phyloP scores from a whole-genome alignment of 208 protist species.

The Leishmania mexicana region DNA sequence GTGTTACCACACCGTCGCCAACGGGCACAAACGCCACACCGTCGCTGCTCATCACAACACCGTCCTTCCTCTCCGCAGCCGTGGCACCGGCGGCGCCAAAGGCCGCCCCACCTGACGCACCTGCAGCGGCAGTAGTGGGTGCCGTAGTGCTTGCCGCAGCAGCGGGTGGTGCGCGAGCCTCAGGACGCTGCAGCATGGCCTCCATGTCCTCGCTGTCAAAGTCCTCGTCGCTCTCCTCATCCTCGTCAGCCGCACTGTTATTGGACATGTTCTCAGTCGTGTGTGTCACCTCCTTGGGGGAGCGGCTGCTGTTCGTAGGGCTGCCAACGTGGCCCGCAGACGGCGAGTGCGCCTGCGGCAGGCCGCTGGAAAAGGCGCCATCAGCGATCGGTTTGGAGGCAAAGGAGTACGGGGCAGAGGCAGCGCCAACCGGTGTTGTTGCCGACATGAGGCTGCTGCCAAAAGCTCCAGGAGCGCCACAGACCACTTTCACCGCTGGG shows the following conservation, averaged over 20 bases:
- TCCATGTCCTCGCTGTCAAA: constrained; percentile 61
- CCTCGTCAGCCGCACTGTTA: constrained; percentile 16
- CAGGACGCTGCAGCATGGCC: constrained; percentile 38
- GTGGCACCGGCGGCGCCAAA: neutral
- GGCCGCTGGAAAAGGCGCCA: neutral
- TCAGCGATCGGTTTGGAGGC: no score
- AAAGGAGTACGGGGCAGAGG: neutral
- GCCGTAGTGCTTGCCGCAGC: neutral
- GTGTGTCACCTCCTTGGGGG: constrained; percentile 27
- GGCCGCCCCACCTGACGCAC: neutral
- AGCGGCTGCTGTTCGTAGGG: constrained; percentile 22
- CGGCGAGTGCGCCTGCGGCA: neutral
- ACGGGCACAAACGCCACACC: constrained; percentile 22
- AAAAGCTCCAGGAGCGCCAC: neutral
- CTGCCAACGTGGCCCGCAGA: constrained; percentile 8
- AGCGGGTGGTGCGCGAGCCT: neutral
- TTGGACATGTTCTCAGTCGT: constrained; percentile 26
- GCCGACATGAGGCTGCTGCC: neutral
- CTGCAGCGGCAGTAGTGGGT: neutral
- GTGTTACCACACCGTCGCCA: constrained; percentile 21
- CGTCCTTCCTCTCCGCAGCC: neutral
- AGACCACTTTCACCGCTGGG: neutral
- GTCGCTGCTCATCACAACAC: neutral
- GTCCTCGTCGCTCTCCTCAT: constrained; percentile 47
- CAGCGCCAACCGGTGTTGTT: neutral